Evolutionary conservation across 371 early-diverging fungal genomes (phyloP), one percentile per base, ranked within the genome.

Genomic region (Rhizopus microsporus): DNA sequence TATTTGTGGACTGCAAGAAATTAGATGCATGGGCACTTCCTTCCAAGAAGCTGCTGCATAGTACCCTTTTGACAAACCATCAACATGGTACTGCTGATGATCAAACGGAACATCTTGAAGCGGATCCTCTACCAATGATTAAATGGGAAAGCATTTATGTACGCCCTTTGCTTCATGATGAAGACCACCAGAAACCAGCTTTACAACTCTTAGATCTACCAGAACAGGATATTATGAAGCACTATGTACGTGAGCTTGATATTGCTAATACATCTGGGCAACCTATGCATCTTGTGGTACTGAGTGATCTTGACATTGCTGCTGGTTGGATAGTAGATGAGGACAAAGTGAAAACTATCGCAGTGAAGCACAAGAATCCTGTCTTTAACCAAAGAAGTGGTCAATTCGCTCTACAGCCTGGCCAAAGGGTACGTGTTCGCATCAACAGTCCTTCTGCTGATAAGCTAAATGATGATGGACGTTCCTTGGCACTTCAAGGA

Each of bases 371-470:
- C 29, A 48, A 42, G 12, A 51, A 61, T 16, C 53, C 51, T 1
- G 32, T 57, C 2, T 72, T 72, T 29, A 16, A 56, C 3, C 65
- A 66, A 52, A 64, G 76, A 4, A 72, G 76, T 62, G 71, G 67
- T 2, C 71, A 72, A 38, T 43, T 72, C 16, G 47, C 75, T 5
- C 52, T 91, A 13, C 75, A 73, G 9, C 81, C 91, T 13, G 74
- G 78, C 3, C 72, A 84, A 35, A 88, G 78, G 43, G 81, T 85
- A 0, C 75, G 71, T n/a, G 72, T 84, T 6, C 66, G 70, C 37
- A 32, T 92, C 5, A 74, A 86, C 10, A 85, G 82, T 31, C 91
- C 91, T 0, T 64, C 73, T 10, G 87, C 90, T 0, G 66, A 63
- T 8, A 71, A 68, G 23, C 34, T 85, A 13, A 65, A 69, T 17